Conservation (phyloP, 129 eudicot species). For the Heracleum sosnowskyi region DNA sequence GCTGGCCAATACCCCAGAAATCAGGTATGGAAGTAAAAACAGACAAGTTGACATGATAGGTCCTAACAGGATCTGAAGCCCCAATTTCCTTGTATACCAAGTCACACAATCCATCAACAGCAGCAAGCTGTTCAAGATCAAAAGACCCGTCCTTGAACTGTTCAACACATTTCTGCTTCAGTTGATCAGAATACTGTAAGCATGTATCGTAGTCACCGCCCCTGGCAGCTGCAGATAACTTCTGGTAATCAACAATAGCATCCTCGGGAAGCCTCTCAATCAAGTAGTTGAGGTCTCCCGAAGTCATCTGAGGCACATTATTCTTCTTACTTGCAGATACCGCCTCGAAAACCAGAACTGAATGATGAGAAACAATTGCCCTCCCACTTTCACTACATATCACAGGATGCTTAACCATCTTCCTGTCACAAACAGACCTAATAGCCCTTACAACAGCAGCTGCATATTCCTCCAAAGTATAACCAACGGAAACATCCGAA, state of each 20-base stretch:
- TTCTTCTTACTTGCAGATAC: conserved; percentile 41
- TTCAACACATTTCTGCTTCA: conserved; percentile 77
- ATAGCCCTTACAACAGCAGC: conserved; percentile 72
- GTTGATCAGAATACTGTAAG: conserved; percentile 57
- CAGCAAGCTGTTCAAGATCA: conserved; percentile 80
- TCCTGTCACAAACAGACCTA: conserved; percentile 60
- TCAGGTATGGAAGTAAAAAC: conserved; percentile 94
- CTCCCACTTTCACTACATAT: conserved; percentile 97
- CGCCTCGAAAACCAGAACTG: conserved; percentile 77
- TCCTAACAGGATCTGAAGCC: conserved; percentile 51
- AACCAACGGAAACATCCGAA: conserved; percentile 78
- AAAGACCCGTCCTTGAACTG: conserved; percentile 80
- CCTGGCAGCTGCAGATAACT: conserved; percentile 47
- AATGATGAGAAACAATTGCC: conserved; percentile 94
- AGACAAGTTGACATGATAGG: conserved; percentile 81
- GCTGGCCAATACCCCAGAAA: conserved; percentile 88
- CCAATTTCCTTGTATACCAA: conserved; percentile 65
- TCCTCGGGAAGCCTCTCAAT: conserved; percentile 56
- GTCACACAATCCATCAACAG: conserved; percentile 80
- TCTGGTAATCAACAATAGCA: conserved; percentile 53
- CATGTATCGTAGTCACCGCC: conserved; percentile 67
- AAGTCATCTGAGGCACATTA: conserved; percentile 34
- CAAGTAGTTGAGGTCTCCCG: conserved; percentile 41
- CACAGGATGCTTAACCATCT: conserved; percentile 65
- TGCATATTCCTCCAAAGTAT: conserved; percentile 72